A percentile compares a stretch with the other conserved stretches of the same genome.
Evolutionary conservation across 208 protist species (phyloP).

Genomic region (Acanthamoeba triangularis): DNA sequence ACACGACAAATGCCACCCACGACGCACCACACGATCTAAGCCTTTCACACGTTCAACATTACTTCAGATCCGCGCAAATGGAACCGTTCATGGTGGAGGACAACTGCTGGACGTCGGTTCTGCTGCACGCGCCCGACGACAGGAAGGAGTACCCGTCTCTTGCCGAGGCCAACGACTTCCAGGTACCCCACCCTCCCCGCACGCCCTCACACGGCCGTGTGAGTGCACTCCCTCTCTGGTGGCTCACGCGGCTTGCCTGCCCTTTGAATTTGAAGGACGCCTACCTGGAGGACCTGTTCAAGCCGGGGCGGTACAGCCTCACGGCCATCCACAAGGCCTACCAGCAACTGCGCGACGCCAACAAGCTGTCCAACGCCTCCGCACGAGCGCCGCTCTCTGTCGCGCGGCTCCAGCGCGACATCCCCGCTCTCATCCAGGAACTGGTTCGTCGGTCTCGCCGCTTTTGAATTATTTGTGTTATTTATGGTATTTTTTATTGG

Average conservation of each 20-base stretch:
- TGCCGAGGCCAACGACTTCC: constrained; percentile 5
- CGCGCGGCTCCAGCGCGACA: neutral
- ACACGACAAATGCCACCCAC: too few species aligned
- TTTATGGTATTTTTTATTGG: neutral
- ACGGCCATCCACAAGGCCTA: constrained; percentile 61
- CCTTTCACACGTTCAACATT: neutral
- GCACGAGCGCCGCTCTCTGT: constrained; percentile 7
- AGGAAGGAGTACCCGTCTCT: constrained; percentile 1
- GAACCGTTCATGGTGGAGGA: constrained; percentile 71
- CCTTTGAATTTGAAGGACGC: neutral
- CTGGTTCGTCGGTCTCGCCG: neutral
- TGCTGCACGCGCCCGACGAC: constrained; percentile 26
- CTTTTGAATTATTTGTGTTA: neutral
- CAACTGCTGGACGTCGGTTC: constrained; percentile 71
- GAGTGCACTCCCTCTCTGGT: neutral
- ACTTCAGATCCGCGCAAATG: constrained; percentile 14
- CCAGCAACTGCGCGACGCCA: constrained; percentile 43
- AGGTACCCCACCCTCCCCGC: neutral
- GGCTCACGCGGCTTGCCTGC: neutral
- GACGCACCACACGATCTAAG: neutral
- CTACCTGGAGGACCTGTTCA: constrained; percentile 44
- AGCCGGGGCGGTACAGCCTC: constrained; percentile 31
- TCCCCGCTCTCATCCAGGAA: constrained; percentile 28
- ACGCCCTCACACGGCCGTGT: neutral
- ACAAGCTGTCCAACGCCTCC: neutral